A percentile compares a stretch with the other conserved stretches of the same genome.
These are phyloP conservation scores for Epichloe sylvatica DNA, from an alignment of 2,329 filamentous ascomycete genomes.

Conservation along the genomic window DNA sequence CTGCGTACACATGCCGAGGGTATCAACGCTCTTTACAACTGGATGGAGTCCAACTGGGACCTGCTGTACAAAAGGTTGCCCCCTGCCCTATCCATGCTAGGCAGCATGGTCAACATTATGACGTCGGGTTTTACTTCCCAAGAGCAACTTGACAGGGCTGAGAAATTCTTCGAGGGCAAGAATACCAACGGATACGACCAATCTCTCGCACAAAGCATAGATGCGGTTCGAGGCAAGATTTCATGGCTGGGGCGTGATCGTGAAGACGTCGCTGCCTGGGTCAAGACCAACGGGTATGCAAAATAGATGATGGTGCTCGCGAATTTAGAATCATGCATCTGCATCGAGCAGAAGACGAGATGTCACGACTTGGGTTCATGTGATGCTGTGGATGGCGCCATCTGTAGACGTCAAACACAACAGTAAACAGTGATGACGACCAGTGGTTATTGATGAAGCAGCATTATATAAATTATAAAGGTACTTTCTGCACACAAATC, in stretches of 20 bases:
- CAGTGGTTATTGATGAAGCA: no score
- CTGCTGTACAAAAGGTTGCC: slow-evolving; percentile 66
- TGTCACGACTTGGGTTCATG: no score
- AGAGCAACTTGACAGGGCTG: slow-evolving; percentile 61
- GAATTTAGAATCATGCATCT: not conserved
- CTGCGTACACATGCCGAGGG: slow-evolving; percentile 66
- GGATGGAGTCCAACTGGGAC: slow-evolving; percentile 85
- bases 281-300: slow-evolving; percentile 13
- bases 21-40: slow-evolving; percentile 66
- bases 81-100: slow-evolving; percentile 74
- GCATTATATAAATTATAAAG: no score
- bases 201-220: slow-evolving; percentile 76
- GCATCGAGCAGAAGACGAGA: not conserved
- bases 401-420: not conserved
- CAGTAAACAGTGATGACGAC: no score
- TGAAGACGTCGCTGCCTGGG: slow-evolving; percentile 13
- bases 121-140: slow-evolving; percentile 67
- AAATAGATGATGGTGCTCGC: not conserved
- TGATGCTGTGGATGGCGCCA: no score
- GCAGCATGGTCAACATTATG: slow-evolving; percentile 68
- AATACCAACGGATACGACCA: slow-evolving; percentile 79
- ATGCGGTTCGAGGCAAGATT: slow-evolving; percentile 67
- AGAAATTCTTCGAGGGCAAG: slow-evolving; percentile 68
- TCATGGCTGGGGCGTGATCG: slow-evolving; percentile 14
- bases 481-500: no score